These are phyloP conservation scores for Trifolium dubium DNA, from an alignment of 306 rosid genomes.

Conservation along the genomic window DNA sequence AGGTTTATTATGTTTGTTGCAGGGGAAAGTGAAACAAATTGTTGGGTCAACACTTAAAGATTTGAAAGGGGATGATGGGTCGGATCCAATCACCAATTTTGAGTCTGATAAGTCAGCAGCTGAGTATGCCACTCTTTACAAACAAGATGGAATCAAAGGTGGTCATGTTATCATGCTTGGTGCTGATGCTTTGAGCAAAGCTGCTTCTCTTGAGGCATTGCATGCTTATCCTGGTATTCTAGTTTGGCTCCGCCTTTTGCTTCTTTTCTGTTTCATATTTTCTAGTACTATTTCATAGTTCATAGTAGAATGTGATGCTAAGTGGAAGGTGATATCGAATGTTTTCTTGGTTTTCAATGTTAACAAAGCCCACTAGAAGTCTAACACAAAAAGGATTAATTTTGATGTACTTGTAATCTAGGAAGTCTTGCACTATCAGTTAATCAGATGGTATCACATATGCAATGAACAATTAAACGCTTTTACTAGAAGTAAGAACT, in stretches of 20 bases:
- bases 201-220: slow-evolving; percentile 81
- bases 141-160: slow-evolving; percentile 74
- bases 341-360: not conserved
- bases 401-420: not conserved
- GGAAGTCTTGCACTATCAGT: not conserved
- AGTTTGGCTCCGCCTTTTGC: not conserved
- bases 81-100: slow-evolving; percentile 78
- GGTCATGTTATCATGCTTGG: slow-evolving; percentile 97
- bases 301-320: not conserved
- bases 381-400: not conserved
- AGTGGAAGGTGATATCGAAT: not conserved
- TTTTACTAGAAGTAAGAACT: not conserved
- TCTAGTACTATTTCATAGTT: not conserved
- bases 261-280: not conserved
- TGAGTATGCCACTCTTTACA: slow-evolving; percentile 78
- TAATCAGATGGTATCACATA: slow-evolving; percentile 10
- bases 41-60: slow-evolving; percentile 93
- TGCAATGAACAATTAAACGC: not conserved
- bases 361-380: not conserved
- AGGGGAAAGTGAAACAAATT: slow-evolving; percentile 95
- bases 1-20: slow-evolving; percentile 21
- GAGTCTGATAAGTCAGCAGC: slow-evolving; percentile 88
- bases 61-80: slow-evolving; percentile 61
- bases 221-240: slow-evolving; percentile 79
- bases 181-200: slow-evolving; percentile 82